Evolutionary conservation across 768 basidiomycete species (phyloP).

Genomic region (Strobilomyces dryophilus): DNA sequence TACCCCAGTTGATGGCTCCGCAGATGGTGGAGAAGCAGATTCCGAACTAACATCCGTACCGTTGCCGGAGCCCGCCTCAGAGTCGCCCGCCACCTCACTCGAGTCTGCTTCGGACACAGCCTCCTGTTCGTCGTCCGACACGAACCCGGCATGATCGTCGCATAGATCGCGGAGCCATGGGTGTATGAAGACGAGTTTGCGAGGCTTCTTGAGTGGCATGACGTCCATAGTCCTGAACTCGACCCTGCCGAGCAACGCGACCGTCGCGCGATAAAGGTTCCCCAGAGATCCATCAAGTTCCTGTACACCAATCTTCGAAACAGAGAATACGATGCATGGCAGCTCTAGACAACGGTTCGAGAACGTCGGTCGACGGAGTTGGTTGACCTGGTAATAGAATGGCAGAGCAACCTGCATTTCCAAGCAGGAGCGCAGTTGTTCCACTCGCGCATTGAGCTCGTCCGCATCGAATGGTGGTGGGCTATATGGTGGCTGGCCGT

Average conservation of each 20-base stretch:
- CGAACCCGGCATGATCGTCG: not conserved
- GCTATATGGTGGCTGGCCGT: not conserved
- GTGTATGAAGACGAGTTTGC: not conserved
- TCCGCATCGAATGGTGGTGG: not conserved
- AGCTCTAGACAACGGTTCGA: no score
- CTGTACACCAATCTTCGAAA: not conserved
- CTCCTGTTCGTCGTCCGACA: not conserved
- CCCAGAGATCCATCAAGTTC: not conserved
- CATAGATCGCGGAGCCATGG: constrained; percentile 10
- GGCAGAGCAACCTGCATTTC: no score
- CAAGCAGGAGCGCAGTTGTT: not conserved
- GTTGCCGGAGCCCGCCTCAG: no score
- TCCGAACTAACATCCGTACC: no score
- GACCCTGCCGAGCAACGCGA: not conserved
- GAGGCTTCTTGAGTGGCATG: not conserved
- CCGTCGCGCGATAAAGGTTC: not conserved
- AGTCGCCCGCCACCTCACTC: no score
- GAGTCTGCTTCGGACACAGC: no score
- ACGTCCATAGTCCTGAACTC: not conserved
- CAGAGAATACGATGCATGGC: not conserved
- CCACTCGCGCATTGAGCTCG: not conserved
- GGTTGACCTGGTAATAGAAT: no score
- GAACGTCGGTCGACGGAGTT: no score
- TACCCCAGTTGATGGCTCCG: no score
- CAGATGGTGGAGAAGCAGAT: no score